phyloP scores from a whole-genome alignment of 108 stramenopile genomes.

The Nitzschia sp. region DNA sequence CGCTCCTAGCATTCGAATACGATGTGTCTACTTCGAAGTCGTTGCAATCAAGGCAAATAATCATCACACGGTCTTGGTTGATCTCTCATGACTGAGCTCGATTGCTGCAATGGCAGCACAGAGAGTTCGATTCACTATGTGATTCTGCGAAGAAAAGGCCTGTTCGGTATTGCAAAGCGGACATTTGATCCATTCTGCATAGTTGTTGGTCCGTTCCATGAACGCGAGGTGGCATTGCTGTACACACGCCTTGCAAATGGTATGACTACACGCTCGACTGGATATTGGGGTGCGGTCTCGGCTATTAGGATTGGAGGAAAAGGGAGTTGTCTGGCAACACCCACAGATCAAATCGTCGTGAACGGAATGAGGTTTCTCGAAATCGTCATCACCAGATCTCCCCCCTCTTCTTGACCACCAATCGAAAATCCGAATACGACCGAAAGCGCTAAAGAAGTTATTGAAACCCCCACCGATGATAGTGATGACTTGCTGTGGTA shows the following conservation, averaged over 20 bases:
- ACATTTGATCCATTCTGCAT: constrained; percentile 7
- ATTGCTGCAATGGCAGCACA: constrained; percentile 18
- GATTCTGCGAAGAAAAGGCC: constrained; percentile 16
- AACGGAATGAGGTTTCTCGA: neutral
- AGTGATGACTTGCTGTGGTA: neutral
- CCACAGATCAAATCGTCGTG: constrained; percentile 21
- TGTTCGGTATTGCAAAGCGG: constrained; percentile 13
- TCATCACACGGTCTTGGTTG: too few species aligned
- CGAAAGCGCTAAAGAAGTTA: neutral
- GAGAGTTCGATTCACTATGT: constrained; percentile 18
- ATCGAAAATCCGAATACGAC: neutral
- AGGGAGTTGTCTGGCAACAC: constrained; percentile 17
- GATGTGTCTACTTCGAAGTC: too few species aligned
- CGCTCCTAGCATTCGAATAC: too few species aligned
- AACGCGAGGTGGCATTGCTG: constrained; percentile 18
- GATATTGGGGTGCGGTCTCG: constrained; percentile 12
- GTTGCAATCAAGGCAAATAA: too few species aligned
- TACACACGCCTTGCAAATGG: constrained; percentile 27
- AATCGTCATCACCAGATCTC: neutral
- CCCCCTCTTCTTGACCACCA: neutral
- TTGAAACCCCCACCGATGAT: neutral
- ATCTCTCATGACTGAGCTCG: neutral
- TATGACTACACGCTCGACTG: constrained; percentile 19
- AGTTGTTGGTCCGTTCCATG: constrained; percentile 4
- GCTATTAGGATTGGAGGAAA: constrained; percentile 19